Evolutionary conservation across 331 rosid species (phyloP).

Genomic region (Quercus lobata): DNA sequence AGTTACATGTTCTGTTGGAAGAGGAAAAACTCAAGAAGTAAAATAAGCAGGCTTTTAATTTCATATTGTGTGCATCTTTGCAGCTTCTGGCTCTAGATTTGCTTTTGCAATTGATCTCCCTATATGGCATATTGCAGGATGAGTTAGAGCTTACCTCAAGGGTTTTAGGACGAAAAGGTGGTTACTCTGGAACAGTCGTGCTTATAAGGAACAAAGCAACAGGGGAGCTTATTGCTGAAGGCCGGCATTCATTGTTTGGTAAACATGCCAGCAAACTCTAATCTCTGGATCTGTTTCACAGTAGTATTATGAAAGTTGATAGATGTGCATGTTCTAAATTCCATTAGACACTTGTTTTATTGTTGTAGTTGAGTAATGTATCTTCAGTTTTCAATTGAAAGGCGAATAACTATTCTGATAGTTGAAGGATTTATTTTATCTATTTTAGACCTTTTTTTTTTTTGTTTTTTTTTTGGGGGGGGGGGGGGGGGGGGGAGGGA

Average conservation of each 20-base stretch:
- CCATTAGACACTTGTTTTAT: no score
- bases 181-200: constrained; percentile 73
- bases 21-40: neutral
- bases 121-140: constrained; percentile 53
- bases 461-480: no score
- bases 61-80: neutral
- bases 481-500: no score
- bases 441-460: no score
- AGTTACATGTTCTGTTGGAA: no score
- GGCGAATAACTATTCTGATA: no score
- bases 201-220: constrained; percentile 67
- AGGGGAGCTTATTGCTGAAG: constrained; percentile 92
- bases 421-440: no score
- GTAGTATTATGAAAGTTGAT: neutral
- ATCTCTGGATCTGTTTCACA: constrained; percentile 21
- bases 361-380: no score
- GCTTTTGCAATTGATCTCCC: neutral
- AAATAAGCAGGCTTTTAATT: neutral
- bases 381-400: no score
- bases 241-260: constrained; percentile 86
- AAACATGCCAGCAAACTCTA: constrained; percentile 59
- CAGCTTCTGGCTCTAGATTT: neutral
- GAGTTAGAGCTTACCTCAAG: constrained; percentile 76
- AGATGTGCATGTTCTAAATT: no score
- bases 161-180: constrained; percentile 72